Percentiles rank a stretch among this genome's conserved stretches.
These are phyloP conservation scores for Cladosporium austrohemisphaericum DNA, from an alignment of 2,329 filamentous ascomycete genomes.

Conservation along the genomic window DNA sequence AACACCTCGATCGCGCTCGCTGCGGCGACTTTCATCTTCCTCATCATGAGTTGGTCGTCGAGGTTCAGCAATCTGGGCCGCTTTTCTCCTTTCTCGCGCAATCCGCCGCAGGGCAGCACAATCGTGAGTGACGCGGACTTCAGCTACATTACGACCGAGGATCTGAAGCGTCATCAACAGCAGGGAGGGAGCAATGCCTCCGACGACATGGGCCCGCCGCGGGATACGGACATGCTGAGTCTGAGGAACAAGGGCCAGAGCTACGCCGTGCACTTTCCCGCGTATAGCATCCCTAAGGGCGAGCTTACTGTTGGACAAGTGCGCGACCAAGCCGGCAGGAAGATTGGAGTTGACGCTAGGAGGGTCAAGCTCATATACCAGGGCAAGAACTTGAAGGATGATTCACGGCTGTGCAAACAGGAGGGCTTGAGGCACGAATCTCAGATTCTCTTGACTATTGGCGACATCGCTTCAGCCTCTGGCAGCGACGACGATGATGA, in stretches of 20 bases:
- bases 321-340: slow-evolving; percentile 61
- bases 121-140: slow-evolving; percentile 73
- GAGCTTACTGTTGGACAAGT: slow-evolving; percentile 65
- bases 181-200: slow-evolving; percentile 43
- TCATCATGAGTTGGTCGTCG: slow-evolving; percentile 47
- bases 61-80: slow-evolving; percentile 44
- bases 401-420: slow-evolving; percentile 52
- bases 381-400: slow-evolving; percentile 66
- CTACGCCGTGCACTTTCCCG: slow-evolving; percentile 69
- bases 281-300: slow-evolving; percentile 70
- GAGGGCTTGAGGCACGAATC: slow-evolving; percentile 58
- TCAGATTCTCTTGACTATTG: slow-evolving; percentile 58
- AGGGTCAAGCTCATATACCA: slow-evolving; percentile 70
- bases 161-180: slow-evolving; percentile 44
- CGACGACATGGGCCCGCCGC: slow-evolving; percentile 37
- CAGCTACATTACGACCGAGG: slow-evolving; percentile 77
- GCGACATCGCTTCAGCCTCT: slow-evolving; percentile 47
- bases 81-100: slow-evolving; percentile 49
- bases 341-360: slow-evolving; percentile 58
- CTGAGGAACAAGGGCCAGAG: slow-evolving; percentile 65
- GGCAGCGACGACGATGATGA: slow-evolving; percentile 40
- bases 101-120: slow-evolving; percentile 38
- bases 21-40: slow-evolving; percentile 36
- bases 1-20: slow-evolving; percentile 32
- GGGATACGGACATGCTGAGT: slow-evolving; percentile 66